Percentiles rank a stretch among this genome's conserved stretches.
phyloP scores from a whole-genome alignment of 805 yeast species.

The Candida maltosa region DNA sequence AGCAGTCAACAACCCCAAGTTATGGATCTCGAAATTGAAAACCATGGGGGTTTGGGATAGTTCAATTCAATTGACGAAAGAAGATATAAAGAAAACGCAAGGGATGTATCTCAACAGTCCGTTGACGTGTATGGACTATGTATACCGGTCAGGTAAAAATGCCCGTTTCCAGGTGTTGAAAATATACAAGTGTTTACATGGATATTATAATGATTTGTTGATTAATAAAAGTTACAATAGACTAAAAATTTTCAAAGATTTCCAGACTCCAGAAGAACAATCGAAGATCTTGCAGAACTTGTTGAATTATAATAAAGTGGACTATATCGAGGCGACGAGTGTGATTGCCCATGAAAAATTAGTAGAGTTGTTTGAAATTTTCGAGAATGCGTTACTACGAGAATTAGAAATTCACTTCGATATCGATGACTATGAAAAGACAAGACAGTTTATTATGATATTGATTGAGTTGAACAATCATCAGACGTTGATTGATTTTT shows the following conservation, averaged over 20 bases:
- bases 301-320: constrained; percentile 34
- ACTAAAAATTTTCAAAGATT: constrained; percentile 44
- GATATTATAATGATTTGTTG: constrained; percentile 46
- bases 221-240: constrained; percentile 37
- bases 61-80: constrained; percentile 9
- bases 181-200: constrained; percentile 36
- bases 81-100: constrained; percentile 1
- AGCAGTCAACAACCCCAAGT: constrained; percentile 34
- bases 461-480: constrained; percentile 35
- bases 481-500: constrained; percentile 42
- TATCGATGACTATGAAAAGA: constrained; percentile 39
- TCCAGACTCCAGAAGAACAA: constrained; percentile 50
- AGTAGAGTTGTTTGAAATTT: constrained; percentile 58
- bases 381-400: constrained; percentile 64
- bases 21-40: constrained; percentile 37
- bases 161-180: constrained; percentile 38
- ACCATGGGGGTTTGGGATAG: constrained; percentile 37
- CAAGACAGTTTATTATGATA: constrained; percentile 33
- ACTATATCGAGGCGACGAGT: constrained; percentile 25
- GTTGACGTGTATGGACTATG: constrained; percentile 30
- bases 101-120: constrained; percentile 19
- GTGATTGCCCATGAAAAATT: constrained; percentile 38
- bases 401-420: constrained; percentile 64
- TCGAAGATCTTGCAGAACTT: constrained; percentile 43
- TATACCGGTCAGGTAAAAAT: constrained; percentile 20